Percentiles rank a stretch among this genome's conserved stretches.
Conservation (phyloP, 352 stramenopile species). For the Elongisporangium undulatum region DNA sequence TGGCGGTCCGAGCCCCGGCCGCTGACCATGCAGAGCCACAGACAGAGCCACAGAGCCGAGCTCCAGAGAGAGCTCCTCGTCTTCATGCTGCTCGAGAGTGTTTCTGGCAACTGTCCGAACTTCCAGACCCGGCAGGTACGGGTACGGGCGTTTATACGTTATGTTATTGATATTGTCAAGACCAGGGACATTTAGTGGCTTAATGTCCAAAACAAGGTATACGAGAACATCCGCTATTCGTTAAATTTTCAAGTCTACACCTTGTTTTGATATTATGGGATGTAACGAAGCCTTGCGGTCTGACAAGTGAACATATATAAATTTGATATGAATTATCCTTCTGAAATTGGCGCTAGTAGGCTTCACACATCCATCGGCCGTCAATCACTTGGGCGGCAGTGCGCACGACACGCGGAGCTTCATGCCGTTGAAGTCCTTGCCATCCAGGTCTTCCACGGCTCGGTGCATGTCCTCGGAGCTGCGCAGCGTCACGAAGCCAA, state of each 20-base stretch:
- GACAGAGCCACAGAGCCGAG: not conserved
- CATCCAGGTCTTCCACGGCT: conserved; percentile 75
- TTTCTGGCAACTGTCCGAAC: no score
- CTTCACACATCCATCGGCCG: not conserved
- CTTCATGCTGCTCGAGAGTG: not conserved
- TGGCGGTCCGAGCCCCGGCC: not conserved
- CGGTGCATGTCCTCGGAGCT: conserved; percentile 76
- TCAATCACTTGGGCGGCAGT: conserved; percentile 36
- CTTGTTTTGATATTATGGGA: no score
- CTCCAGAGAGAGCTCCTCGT: not conserved
- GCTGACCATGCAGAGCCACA: not conserved
- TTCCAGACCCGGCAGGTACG: no score
- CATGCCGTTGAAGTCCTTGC: conserved; percentile 76
- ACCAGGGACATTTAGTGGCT: no score
- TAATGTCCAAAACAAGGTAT: no score
- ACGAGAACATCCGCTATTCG: no score
- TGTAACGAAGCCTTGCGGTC: no score
- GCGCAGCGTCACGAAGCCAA: conserved; percentile 79
- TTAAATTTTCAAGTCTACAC: no score
- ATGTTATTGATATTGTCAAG: no score
- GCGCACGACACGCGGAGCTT: conserved; percentile 66
- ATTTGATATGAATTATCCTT: not conserved
- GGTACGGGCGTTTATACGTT: no score
- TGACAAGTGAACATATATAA: not conserved
- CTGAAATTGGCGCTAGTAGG: not conserved